Base-by-base conservation (phyloP, 2,329 filamentous ascomycete species). In the Fusarium illudens region DNA sequence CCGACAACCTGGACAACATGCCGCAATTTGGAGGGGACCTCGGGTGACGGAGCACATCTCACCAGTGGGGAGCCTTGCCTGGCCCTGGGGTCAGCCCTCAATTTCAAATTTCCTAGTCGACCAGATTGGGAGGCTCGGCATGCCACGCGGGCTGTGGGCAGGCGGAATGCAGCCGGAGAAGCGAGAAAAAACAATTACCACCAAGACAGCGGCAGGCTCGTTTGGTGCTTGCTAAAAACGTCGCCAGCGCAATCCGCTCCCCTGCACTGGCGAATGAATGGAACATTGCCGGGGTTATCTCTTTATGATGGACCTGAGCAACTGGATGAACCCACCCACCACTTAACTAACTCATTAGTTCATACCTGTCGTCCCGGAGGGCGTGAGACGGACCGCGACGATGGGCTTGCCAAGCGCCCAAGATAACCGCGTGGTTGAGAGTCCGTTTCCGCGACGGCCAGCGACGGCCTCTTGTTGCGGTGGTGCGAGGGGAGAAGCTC, bases 41-140 rank as follows among this genome's bases (percentile, higher is more conserved):
- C 36, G 42, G 51, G 46, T 52, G 52, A 57, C 39, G 55, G 52
- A 53, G 36, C 48, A 51, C 27, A 22, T 42, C 50, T 60, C 46
- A 48, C 48, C 58, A 61, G 62, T 68, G 62, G 66, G 52, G 61
- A 58, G 25, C 25, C 17, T 56, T 65, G 49, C 55, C 57, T 46
- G 39, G 39, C 15, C 39, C 39, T 65, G 60, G 63, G 59, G 64
- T 68, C 68, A 72, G 56, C 64, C 66, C 68, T 72, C 71, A 60
- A 53, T 64, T 56, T 70, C 60, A 57, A 68, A 60, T 71, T 70
- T 67, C 56, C 20, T 57, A 54, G 37, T 60, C 56, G 33, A 55
- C 59, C 65, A 70, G 55, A 67, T 71, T 70, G 52, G 57, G 70
- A 62, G 65, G 59, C 52, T 62, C 60, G 58, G 63, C 60, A 68